These are phyloP conservation scores for Starmerella floricola DNA, from an alignment of 805 yeast species.

Conservation along the genomic window DNA sequence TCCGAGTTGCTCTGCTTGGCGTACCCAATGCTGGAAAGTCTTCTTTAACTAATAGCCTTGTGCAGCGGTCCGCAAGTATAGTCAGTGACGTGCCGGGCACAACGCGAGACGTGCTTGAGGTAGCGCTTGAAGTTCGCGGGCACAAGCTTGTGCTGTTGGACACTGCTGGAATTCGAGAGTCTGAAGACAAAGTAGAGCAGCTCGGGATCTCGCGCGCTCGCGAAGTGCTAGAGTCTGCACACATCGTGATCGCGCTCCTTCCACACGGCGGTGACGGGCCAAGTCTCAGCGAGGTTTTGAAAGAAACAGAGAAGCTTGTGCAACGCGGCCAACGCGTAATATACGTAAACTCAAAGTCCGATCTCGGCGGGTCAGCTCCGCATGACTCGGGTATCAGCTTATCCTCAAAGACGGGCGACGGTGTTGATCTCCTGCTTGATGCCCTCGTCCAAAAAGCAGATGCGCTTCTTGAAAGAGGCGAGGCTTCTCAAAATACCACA, in stretches of 20 bases:
- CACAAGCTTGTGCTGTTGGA: conserved; percentile 76
- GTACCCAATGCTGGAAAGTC: conserved; percentile 97
- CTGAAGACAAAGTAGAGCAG: conserved; percentile 46
- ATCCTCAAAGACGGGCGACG: conserved; percentile 51
- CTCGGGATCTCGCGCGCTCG: conserved; percentile 78
- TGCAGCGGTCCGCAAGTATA: conserved; percentile 72
- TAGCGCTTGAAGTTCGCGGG: conserved; percentile 71
- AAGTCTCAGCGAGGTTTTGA: conserved; percentile 4
- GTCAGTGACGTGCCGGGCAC: conserved; percentile 91
- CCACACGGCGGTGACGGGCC: conserved; percentile 27
- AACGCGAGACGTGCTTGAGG: conserved; percentile 77
- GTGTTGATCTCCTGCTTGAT: conserved; percentile 39
- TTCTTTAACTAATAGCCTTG: conserved; percentile 63
- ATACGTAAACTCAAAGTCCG: conserved; percentile 28
- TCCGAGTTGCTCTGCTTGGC: conserved; percentile 62
- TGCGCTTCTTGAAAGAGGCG: conserved; percentile 31
- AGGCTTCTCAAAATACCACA: conserved; percentile 25
- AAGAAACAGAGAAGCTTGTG: conserved; percentile 15
- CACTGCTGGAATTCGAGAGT: conserved; percentile 74
- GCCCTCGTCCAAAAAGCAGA: conserved; percentile 39
- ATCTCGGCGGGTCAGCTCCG: conserved; percentile 16
- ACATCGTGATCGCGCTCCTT: conserved; percentile 54
- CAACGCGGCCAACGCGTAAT: conserved; percentile 22
- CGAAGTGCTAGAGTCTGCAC: conserved; percentile 45
- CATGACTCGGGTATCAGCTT: conserved; percentile 26